Base-by-base conservation (phyloP, 176 grass and related monocot genomes). In the Elaeis guineensis region DNA sequence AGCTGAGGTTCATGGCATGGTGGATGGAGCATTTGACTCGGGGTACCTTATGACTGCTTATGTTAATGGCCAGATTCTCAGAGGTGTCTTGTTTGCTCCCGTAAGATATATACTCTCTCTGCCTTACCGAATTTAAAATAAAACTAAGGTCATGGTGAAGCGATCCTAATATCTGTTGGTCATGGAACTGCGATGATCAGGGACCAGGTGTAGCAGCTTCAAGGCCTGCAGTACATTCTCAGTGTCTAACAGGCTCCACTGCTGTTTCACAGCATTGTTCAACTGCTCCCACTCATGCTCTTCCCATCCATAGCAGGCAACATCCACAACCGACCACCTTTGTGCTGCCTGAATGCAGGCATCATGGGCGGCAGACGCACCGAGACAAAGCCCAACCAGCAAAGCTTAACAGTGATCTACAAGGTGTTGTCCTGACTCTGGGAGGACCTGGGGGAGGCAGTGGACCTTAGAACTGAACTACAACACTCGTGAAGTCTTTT, bases 21-120 rank as follows among this genome's bases (percentile, higher is more conserved):
- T 98, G 4, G 93, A 98, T 58, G 93, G 93, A 62, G 93, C 84
- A 52, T 98, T 98, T 1, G 93, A 98, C 48, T 98, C 93, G 0
- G 93, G 93, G 19, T 98, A 89, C 63, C 87, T 98, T 52, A 86
- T 89, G 87, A 98, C 93, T 9, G 70, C 88, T 17, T 55, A 89
- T 19, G 79, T 98, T n/a, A 92, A 92, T 8, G 88, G 93, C 0
- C 93, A 98, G 63, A 78, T 92, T 63, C 86, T 86, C 75, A 63
- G 93, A 83, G 93, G 93, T 11, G 79, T 92, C 21, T 82, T 98
- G 28, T 98, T 98, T 70, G 69, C 81, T 80, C 93, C 93, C 16
- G 93, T 98, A 89, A 83, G 80, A 16, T 7, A 4, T 7, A 4
- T 65, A 23, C 19, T 28, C 12, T 19, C 2, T 16, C 6, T 53